Conservation (phyloP, 495 filamentous ascomycete genomes). For the Daldinia decipiens region DNA sequence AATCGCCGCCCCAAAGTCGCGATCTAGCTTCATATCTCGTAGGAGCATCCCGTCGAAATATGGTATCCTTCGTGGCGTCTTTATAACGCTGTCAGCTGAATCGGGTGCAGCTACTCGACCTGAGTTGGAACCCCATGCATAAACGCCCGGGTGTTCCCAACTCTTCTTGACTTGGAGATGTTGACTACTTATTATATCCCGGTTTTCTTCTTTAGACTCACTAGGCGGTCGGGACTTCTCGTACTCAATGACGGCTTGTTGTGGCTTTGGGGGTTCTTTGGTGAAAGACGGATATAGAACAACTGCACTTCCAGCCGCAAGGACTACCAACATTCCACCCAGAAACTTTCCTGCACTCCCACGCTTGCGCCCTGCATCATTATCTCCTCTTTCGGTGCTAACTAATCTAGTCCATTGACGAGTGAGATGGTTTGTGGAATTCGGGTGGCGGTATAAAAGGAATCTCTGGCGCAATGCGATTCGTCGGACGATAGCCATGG, state of each 20-base stretch:
- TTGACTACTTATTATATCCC: constrained; percentile 77
- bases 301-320: constrained; percentile 37
- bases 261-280: constrained; percentile 32
- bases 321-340: constrained; percentile 34
- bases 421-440: not conserved
- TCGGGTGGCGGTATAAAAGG: constrained; percentile 31
- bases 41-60: constrained; percentile 89
- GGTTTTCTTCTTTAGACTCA: constrained; percentile 70
- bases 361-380: constrained; percentile 1
- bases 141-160: constrained; percentile 89
- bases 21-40: constrained; percentile 86
- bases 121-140: constrained; percentile 92
- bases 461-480: constrained; percentile 40
- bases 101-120: constrained; percentile 86
- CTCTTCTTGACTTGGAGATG: constrained; percentile 88
- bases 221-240: constrained; percentile 66
- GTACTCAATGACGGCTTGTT: constrained; percentile 63
- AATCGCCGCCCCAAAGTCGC: constrained; percentile 87
- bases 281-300: constrained; percentile 36
- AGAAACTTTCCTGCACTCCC: constrained; percentile 30
- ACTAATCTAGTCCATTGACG: constrained; percentile 50
- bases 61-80: constrained; percentile 77
- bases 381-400: constrained; percentile 28
- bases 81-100: constrained; percentile 78
- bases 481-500: constrained; percentile 41